Conservation (phyloP, 176 grass and related monocot genomes). For the Juncus effusus region DNA sequence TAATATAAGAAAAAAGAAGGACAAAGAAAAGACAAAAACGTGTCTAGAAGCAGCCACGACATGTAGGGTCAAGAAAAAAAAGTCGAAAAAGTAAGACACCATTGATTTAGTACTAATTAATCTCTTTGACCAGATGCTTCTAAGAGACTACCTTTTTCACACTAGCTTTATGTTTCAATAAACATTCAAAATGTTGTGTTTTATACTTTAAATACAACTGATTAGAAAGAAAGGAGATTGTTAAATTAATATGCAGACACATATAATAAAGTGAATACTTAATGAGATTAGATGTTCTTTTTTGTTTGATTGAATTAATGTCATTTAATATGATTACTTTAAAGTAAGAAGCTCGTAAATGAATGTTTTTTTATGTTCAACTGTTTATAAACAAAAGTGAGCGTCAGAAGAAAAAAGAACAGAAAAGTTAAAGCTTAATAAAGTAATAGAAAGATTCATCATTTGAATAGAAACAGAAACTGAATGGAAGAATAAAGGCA, state of each 20-base stretch:
- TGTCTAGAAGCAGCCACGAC: slow-evolving; percentile 25
- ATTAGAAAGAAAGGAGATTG: too few species aligned
- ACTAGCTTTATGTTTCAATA: slow-evolving; percentile 10
- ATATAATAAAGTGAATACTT: too few species aligned
- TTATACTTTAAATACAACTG: too few species aligned
- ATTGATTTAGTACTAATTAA: background rate
- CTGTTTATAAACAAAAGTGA: too few species aligned
- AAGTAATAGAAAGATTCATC: slow-evolving; percentile 31
- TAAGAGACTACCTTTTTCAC: slow-evolving; percentile 20
- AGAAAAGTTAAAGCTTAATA: slow-evolving; percentile 16
- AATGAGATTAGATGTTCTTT: too few species aligned
- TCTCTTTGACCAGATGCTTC: slow-evolving; percentile 27
- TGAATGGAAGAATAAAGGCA: slow-evolving; percentile 25
- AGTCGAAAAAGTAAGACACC: slow-evolving; percentile 16
- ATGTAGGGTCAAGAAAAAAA: slow-evolving; percentile 24
- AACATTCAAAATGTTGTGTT: too few species aligned
- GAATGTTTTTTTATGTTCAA: too few species aligned
- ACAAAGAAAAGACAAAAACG: background rate
- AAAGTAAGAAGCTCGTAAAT: too few species aligned
- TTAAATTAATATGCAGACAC: too few species aligned
- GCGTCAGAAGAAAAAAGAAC: too few species aligned
- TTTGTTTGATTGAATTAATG: too few species aligned
- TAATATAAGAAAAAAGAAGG: slow-evolving; percentile 6
- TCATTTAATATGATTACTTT: too few species aligned
- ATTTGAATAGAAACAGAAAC: slow-evolving; percentile 2